Percentiles rank a stretch among this genome's conserved stretches.
These are phyloP conservation scores for Inga leiocalycina DNA, from an alignment of 306 rosid species.

Conservation along the genomic window DNA sequence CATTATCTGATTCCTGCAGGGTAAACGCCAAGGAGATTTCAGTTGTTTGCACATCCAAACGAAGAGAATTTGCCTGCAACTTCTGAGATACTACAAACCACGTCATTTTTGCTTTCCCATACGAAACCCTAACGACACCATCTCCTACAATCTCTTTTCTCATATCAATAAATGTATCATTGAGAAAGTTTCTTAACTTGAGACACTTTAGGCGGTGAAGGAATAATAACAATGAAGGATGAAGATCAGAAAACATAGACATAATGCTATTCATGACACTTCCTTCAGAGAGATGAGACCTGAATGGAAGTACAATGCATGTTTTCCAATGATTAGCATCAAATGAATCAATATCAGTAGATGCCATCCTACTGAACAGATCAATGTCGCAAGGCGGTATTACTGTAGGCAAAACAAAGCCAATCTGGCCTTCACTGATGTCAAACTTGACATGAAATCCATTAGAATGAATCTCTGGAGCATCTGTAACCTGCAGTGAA, in stretches of 20 bases:
- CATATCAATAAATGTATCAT: constrained; percentile 74
- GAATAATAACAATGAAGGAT: constrained; percentile 89
- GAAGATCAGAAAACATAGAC: constrained; percentile 88
- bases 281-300: constrained; percentile 62
- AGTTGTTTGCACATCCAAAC: constrained; percentile 67
- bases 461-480: constrained; percentile 97
- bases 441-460: constrained; percentile 97
- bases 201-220: constrained; percentile 93
- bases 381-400: constrained; percentile 72
- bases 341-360: constrained; percentile 47
- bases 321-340: constrained; percentile 72
- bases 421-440: constrained; percentile 92
- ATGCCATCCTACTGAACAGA: constrained; percentile 61
- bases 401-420: constrained; percentile 88
- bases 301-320: constrained; percentile 92
- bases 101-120: constrained; percentile 77
- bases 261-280: constrained; percentile 58
- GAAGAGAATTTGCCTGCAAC: constrained; percentile 59
- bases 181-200: constrained; percentile 67
- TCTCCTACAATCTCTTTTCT: constrained; percentile 75
- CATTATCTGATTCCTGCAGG: constrained; percentile 61
- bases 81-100: constrained; percentile 88
- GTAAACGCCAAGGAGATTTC: constrained; percentile 94
- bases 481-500: constrained; percentile 80
- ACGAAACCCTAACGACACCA: constrained; percentile 79